Percentiles rank a stretch among this genome's conserved stretches.
Conservation (phyloP, 2,329 filamentous ascomycete species). For the Aspergillus jensenii region DNA sequence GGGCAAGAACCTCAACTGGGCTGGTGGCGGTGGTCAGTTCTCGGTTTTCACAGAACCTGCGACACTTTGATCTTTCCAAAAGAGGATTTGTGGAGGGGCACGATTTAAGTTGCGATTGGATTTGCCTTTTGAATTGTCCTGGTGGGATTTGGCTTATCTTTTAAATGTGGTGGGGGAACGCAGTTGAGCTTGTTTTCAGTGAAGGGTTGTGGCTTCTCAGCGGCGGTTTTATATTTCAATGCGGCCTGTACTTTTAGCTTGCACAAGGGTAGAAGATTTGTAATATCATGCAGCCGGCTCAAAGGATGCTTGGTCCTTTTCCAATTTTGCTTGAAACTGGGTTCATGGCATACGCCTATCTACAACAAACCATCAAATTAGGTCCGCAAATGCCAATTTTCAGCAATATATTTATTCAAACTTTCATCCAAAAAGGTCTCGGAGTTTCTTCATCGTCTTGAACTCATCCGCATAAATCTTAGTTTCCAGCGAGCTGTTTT, state of each 20-base stretch:
- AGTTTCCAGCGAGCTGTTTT: not conserved
- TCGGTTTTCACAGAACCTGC: slow-evolving; percentile 41
- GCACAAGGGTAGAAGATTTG: not conserved
- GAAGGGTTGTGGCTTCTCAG: slow-evolving; percentile 7
- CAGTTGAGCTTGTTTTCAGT: not conserved
- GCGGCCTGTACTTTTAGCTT: slow-evolving; percentile 3
- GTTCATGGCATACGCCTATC: not conserved
- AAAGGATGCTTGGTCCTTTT: not conserved
- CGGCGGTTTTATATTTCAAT: slow-evolving; percentile 2
- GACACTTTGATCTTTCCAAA: slow-evolving; percentile 12
- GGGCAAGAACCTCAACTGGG: slow-evolving; percentile 71
- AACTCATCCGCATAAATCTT: slow-evolving; percentile 35
- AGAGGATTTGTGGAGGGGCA: not conserved
- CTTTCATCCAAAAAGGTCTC: slow-evolving; percentile 19
- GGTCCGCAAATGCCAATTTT: not conserved
- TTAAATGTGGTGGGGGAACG: not conserved
- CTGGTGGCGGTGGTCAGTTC: slow-evolving; percentile 85
- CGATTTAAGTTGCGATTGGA: not conserved
- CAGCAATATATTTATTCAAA: not conserved
- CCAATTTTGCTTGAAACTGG: not conserved
- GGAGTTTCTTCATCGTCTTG: slow-evolving; percentile 58
- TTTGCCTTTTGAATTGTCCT: not conserved
- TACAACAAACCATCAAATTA: not conserved
- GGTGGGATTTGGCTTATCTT: not conserved
- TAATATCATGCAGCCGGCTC: not conserved